Conservation (phyloP, 352 stramenopile genomes). For the Elongisporangium undulatum region DNA sequence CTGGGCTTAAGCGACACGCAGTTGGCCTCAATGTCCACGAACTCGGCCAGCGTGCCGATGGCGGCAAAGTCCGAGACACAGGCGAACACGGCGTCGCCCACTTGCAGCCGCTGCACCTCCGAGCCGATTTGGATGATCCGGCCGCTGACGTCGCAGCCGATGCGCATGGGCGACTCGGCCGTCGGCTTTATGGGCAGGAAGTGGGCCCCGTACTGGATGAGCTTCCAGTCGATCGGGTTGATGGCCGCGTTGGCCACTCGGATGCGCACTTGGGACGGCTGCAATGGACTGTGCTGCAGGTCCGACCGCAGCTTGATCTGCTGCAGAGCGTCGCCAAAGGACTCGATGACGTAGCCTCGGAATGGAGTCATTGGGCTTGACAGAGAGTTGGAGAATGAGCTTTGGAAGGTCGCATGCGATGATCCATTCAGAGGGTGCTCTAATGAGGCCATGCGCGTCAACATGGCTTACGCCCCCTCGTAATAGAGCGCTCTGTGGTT, state of each 20-base stretch:
- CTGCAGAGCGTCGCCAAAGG: conserved; percentile 20
- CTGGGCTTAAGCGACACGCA: conserved; percentile 34
- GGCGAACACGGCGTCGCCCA: conserved; percentile 27
- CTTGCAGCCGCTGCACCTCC: conserved; percentile 19
- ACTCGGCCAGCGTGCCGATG: conserved; percentile 26
- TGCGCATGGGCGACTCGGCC: conserved; percentile 18
- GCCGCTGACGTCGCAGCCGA: conserved; percentile 35
- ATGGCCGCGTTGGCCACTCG: conserved; percentile 22
- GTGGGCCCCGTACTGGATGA: conserved; percentile 8
- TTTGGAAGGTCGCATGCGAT: too few relatives aligned
- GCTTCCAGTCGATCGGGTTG: conserved; percentile 31
- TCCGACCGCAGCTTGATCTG: conserved; percentile 20
- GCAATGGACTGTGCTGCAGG: conserved; percentile 11
- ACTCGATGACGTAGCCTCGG: conserved; percentile 21
- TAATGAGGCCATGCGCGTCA: too few relatives aligned
- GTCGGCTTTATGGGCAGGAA: conserved; percentile 14
- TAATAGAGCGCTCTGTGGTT: too few relatives aligned
- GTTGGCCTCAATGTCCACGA: conserved; percentile 16
- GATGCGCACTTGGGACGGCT: conserved; percentile 22
- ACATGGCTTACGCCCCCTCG: too few relatives aligned
- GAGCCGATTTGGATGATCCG: conserved; percentile 22
- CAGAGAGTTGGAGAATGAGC: too few relatives aligned
- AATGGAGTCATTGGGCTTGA: too few relatives aligned
- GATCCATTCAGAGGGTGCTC: too few relatives aligned
- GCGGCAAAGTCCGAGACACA: conserved; percentile 7